These are phyloP conservation scores for Ceratobasidium sp. DNA, from an alignment of 1,284 basidiomycete species.

Conservation along the genomic window DNA sequence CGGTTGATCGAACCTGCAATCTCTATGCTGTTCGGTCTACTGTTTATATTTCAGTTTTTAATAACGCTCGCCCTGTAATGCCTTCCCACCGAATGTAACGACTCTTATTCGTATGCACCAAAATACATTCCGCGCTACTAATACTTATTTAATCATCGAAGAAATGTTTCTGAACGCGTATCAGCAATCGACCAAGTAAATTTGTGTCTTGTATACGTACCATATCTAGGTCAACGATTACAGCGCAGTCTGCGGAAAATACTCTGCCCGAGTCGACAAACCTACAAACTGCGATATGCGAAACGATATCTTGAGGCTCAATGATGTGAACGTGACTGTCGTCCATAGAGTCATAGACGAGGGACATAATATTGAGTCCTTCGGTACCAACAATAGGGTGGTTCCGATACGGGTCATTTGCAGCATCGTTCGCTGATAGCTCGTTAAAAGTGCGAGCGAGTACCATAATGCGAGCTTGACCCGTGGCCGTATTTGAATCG, in stretches of 20 bases:
- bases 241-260: neutral
- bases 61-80: neutral
- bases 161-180: neutral
- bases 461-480: neutral
- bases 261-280: neutral
- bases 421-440: neutral
- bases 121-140: too few relatives aligned
- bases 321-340: neutral
- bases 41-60: neutral
- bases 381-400: neutral
- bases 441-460: neutral
- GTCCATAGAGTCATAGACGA: neutral
- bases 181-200: neutral
- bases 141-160: neutral
- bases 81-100: too few relatives aligned
- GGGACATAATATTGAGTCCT: neutral
- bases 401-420: neutral
- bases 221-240: neutral
- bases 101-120: too few relatives aligned
- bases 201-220: neutral
- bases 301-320: slow-evolving; percentile 5
- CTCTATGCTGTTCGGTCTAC: neutral
- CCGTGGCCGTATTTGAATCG: neutral
- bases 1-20: too few relatives aligned
- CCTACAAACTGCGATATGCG: neutral